Percentiles rank a stretch among this genome's conserved stretches.
Conservation (phyloP, 306 rosid species). For the Pyrus betulifolia region DNA sequence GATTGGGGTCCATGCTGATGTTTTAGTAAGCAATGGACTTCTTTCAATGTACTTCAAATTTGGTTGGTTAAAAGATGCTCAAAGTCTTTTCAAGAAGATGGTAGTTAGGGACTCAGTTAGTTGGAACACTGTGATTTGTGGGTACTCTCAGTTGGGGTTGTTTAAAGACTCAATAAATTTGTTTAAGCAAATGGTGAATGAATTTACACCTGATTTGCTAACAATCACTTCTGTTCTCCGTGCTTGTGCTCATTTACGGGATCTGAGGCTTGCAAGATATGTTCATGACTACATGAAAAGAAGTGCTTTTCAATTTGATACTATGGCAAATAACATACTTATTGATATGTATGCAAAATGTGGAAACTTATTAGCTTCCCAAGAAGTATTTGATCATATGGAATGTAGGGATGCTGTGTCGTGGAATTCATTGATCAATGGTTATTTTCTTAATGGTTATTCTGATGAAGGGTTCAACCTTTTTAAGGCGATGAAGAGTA, state of each 20-base stretch:
- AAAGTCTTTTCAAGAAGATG: conserved; percentile 45
- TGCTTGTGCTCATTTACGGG: too few relatives aligned
- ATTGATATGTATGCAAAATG: conserved; percentile 48
- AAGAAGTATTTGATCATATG: conserved; percentile 43
- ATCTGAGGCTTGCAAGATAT: too few relatives aligned
- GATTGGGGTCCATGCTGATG: conserved; percentile 22
- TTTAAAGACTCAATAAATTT: conserved; percentile 20
- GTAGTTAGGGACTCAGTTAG: conserved; percentile 39
- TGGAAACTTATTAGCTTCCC: conserved; percentile 33
- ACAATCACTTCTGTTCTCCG: too few relatives aligned
- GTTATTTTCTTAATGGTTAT: conserved; percentile 20
- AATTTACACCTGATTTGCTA: too few relatives aligned
- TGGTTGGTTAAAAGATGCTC: conserved; percentile 16
- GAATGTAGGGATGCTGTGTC: conserved; percentile 34
- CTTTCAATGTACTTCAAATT: conserved; percentile 33
- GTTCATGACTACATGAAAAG: too few relatives aligned
- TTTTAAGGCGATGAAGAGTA: too few relatives aligned
- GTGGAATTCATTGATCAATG: conserved; percentile 58
- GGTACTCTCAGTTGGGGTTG: conserved; percentile 29
- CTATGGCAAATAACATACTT: too few relatives aligned
- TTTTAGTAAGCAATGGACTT: conserved; percentile 27
- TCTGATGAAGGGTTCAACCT: conserved; percentile 18
- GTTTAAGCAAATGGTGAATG: too few relatives aligned
- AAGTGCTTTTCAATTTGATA: too few relatives aligned
- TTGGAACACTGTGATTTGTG: conserved; percentile 62